Conservation (phyloP, 768 basidiomycete genomes). For the Mycena vulgaris region DNA sequence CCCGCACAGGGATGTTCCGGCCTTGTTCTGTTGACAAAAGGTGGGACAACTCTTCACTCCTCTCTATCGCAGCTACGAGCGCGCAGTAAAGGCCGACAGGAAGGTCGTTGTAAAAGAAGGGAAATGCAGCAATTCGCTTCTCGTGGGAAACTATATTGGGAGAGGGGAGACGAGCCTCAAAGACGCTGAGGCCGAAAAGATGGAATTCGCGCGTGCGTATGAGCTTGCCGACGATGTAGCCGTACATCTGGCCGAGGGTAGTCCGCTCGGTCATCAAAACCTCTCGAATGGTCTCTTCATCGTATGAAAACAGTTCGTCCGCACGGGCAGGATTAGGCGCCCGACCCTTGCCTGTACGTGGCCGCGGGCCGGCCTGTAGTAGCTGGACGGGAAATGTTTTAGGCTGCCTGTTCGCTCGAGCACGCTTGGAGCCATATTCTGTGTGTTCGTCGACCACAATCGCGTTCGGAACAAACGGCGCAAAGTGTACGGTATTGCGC, state of each 20-base stretch:
- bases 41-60: slow-evolving; percentile 70
- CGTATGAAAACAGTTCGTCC: slow-evolving; percentile 67
- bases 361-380: slow-evolving; percentile 52
- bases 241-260: slow-evolving; percentile 81
- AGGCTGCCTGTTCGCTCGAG: slow-evolving; percentile 38
- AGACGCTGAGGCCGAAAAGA: slow-evolving; percentile 62
- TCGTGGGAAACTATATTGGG: slow-evolving; percentile 65
- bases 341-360: slow-evolving; percentile 61
- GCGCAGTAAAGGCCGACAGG: slow-evolving; percentile 77
- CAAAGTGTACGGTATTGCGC: slow-evolving; percentile 51
- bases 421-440: slow-evolving; percentile 63
- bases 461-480: slow-evolving; percentile 45
- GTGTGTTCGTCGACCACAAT: slow-evolving; percentile 69
- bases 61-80: slow-evolving; percentile 68
- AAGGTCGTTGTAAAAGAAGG: slow-evolving; percentile 75
- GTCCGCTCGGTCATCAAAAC: slow-evolving; percentile 79
- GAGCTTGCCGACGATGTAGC: slow-evolving; percentile 78
- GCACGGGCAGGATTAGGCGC: slow-evolving; percentile 60
- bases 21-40: slow-evolving; percentile 67
- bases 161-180: slow-evolving; percentile 59
- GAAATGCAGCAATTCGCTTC: slow-evolving; percentile 70
- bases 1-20: slow-evolving; percentile 62
- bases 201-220: slow-evolving; percentile 78
- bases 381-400: slow-evolving; percentile 60
- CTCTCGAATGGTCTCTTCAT: slow-evolving; percentile 70